A percentile compares a stretch with the other conserved stretches of the same genome.
These are phyloP conservation scores for Candida khao-thaluensis DNA, from an alignment of 805 yeast genomes.

Conservation along the genomic window DNA sequence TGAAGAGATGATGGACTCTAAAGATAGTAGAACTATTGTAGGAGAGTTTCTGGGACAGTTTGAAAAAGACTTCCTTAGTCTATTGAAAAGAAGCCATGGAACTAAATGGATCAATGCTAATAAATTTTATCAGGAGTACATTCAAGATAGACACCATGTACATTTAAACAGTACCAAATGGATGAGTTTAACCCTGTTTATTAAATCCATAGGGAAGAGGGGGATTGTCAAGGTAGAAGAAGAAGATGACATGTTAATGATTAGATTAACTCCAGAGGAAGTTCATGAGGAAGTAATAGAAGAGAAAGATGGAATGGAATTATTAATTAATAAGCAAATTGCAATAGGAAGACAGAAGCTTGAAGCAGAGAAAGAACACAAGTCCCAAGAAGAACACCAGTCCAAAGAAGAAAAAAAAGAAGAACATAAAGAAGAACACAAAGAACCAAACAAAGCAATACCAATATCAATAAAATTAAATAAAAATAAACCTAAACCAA, in stretches of 20 bases:
- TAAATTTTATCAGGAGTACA: constrained; percentile 86
- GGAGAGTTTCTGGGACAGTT: constrained; percentile 62
- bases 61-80: constrained; percentile 58
- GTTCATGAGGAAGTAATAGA: constrained; percentile 2
- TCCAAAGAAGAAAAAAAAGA: background rate
- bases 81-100: constrained; percentile 71
- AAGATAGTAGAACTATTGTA: constrained; percentile 42
- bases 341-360: constrained; percentile 33
- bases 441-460: background rate
- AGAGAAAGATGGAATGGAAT: constrained; percentile 11
- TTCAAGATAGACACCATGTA: constrained; percentile 75
- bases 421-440: background rate
- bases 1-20: constrained; percentile 28
- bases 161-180: constrained; percentile 91
- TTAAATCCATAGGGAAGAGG: constrained; percentile 54
- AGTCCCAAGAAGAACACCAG: background rate
- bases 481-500: background rate
- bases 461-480: constrained; percentile 5
- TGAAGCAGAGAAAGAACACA: background rate
- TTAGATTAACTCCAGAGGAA: constrained; percentile 26
- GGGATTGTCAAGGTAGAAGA: constrained; percentile 55
- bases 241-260: constrained; percentile 30
- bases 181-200: constrained; percentile 66
- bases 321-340: constrained; percentile 51
- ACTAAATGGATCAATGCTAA: constrained; percentile 78